These are phyloP conservation scores for Aaosphaeria arxii DNA, from an alignment of 2,329 filamentous ascomycete genomes.

Conservation along the genomic window DNA sequence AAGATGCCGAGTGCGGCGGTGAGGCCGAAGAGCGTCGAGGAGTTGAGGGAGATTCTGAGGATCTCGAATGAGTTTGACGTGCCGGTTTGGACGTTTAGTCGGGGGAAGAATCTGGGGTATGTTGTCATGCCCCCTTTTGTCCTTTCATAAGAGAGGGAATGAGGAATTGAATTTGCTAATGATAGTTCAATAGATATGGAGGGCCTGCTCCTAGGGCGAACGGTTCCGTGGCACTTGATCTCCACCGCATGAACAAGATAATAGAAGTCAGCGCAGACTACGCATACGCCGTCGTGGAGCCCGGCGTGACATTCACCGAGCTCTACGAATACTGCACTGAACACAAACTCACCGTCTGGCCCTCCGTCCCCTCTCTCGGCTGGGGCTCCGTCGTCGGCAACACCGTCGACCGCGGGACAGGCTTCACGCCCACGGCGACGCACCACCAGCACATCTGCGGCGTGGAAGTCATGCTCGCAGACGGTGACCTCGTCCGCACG, in stretches of 20 bases:
- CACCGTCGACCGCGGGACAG: constrained; percentile 42
- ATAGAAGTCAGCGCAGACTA: constrained; percentile 45
- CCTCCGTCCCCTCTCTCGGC: constrained; percentile 29
- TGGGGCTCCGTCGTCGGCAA: constrained; percentile 36
- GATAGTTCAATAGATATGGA: constrained; percentile 16
- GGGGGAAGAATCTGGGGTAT: constrained; percentile 36
- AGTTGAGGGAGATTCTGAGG: constrained; percentile 18
- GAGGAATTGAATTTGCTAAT: not conserved
- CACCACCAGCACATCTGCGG: constrained; percentile 39
- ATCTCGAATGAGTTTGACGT: constrained; percentile 24
- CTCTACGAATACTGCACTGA: constrained; percentile 30
- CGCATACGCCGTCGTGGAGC: constrained; percentile 46
- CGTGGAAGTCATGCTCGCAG: constrained; percentile 35
- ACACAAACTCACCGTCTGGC: constrained; percentile 31
- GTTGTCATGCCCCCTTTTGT: not conserved
- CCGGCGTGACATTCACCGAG: constrained; percentile 25
- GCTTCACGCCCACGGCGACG: constrained; percentile 38
- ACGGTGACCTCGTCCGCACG: constrained; percentile 31
- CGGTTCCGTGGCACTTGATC: constrained; percentile 32
- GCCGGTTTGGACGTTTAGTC: constrained; percentile 30
- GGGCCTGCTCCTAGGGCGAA: constrained; percentile 34
- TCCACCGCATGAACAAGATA: constrained; percentile 43
- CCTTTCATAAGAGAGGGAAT: too few relatives aligned
- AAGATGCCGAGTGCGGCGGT: constrained; percentile 46
- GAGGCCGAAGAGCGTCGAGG: constrained; percentile 27